Base-by-base conservation (phyloP, 1,284 basidiomycete species). In the Sanghuangporus baumii region DNA sequence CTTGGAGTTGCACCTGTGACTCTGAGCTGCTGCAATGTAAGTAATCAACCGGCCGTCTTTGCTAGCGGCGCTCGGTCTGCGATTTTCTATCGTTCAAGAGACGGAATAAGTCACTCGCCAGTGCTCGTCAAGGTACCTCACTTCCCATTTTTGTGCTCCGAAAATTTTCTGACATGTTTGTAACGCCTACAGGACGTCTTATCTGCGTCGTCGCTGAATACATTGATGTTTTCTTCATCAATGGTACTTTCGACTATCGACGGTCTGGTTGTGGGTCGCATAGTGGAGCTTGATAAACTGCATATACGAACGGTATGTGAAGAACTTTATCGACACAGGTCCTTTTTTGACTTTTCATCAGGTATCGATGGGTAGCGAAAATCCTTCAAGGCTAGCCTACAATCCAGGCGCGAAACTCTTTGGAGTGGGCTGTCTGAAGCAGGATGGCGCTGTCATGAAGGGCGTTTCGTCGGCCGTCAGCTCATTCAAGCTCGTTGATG, bases 221-320 rank as follows among this genome's bases (percentile, higher is more conserved):
- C 82, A 0, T 57, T 70, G 6, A 67, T 70, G 3, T 84, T 85
- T 70, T 74, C 75, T 8, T 77, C 80, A 2, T 84, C 84, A 2
- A 71, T 93, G 6, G 71, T 89, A 11, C 71, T 93, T 18, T 84
- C 85, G 1, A 81, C 83, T 1, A 69, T 78, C 0, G 78, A 78
- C 3, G 79, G 82, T 0, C 72, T 95, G 8, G 73, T 82, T 54
- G 82, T 95, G 50, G 89, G 89, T 9, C 78, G 76, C 16, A 78
- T 93, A 14, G 77, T 78, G n/a, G 84, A 87, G 61, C 76, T 93
- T 9, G 87, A 91, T 69, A 92, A 91, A 75, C 81, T 94, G 71
- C 90, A 94, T 67, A 87, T 95, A 43, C 84, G 87, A 65, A 84
- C 91, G 37, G 89, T 93, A 71, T 64, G 82, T 71, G 52, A 26